These are phyloP conservation scores for Prunus kanzakura DNA, from an alignment of 306 rosid genomes.

Conservation along the genomic window DNA sequence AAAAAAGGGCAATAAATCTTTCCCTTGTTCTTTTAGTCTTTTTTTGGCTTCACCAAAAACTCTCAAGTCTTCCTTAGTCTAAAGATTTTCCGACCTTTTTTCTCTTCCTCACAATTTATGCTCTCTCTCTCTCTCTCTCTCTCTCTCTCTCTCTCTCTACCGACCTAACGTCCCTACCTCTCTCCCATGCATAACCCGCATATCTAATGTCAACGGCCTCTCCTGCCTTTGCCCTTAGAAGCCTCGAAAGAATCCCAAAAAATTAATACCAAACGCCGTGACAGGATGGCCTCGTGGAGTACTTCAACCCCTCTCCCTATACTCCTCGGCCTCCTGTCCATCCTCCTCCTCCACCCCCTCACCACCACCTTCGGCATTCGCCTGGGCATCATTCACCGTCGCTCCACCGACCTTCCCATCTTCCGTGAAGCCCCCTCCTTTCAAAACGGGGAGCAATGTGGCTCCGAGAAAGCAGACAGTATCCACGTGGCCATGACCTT, in stretches of 20 bases:
- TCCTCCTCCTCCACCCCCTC: conserved; percentile 29
- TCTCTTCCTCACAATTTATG: conserved; percentile 22
- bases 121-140: too few relatives aligned
- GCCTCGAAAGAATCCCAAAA: neutral
- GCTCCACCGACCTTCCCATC: conserved; percentile 24
- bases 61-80: neutral
- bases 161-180: neutral
- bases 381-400: conserved; percentile 18
- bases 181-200: conserved; percentile 7
- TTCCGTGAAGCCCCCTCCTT: conserved; percentile 71
- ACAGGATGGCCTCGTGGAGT: conserved; percentile 67
- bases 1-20: neutral
- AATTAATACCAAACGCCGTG: neutral
- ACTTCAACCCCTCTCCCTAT: conserved; percentile 7
- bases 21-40: neutral
- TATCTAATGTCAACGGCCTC: neutral
- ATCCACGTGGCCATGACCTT: conserved; percentile 72
- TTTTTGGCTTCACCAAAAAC: neutral
- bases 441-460: conserved; percentile 49
- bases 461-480: conserved; percentile 8
- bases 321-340: conserved; percentile 69
- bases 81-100: conserved; percentile 20
- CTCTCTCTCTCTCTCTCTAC: neutral
- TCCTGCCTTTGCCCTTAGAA: neutral
- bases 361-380: conserved; percentile 33